phyloP scores from a whole-genome alignment of 2,329 filamentous ascomycete genomes.

The Setomelanomma holmii region DNA sequence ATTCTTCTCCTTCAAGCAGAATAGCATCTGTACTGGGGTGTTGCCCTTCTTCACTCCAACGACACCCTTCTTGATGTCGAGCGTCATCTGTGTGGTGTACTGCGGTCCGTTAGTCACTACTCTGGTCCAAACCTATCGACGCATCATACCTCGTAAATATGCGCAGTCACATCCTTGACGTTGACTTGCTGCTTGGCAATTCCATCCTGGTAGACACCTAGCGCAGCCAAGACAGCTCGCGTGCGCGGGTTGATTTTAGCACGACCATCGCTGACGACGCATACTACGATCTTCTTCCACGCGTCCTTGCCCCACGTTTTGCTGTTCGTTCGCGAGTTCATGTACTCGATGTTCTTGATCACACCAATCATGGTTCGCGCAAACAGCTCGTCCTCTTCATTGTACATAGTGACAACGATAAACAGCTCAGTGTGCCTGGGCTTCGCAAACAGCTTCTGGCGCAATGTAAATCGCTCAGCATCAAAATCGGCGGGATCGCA shows the following conservation, averaged over 20 bases:
- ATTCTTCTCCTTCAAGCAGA: constrained; percentile 99
- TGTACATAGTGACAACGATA: constrained; percentile 98
- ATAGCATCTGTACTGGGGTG: constrained; percentile 93
- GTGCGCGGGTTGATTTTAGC: constrained; percentile 95
- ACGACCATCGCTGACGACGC: constrained; percentile 95
- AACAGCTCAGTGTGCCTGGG: constrained; percentile 92
- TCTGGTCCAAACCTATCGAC: neutral
- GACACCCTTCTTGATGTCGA: constrained; percentile 88
- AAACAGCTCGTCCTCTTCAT: constrained; percentile 96
- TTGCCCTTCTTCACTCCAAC: constrained; percentile 82
- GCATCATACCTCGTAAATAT: constrained; percentile 76
- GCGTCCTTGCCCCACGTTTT: constrained; percentile 98
- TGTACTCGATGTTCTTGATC: constrained; percentile 98
- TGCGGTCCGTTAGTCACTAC: constrained; percentile 28
- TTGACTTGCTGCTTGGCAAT: constrained; percentile 99
- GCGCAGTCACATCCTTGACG: constrained; percentile 91
- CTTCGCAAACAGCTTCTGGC: constrained; percentile 91
- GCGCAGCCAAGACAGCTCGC: constrained; percentile 83
- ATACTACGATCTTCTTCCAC: constrained; percentile 99
- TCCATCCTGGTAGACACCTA: constrained; percentile 97
- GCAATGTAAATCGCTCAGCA: constrained; percentile 86
- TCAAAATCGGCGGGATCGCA: constrained; percentile 92
- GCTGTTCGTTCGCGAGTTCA: constrained; percentile 91
- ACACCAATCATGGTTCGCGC: constrained; percentile 95
- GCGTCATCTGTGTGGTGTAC: constrained; percentile 84